phyloP scores from a whole-genome alignment of 768 basidiomycete genomes.

The Termitomyces sp. region DNA sequence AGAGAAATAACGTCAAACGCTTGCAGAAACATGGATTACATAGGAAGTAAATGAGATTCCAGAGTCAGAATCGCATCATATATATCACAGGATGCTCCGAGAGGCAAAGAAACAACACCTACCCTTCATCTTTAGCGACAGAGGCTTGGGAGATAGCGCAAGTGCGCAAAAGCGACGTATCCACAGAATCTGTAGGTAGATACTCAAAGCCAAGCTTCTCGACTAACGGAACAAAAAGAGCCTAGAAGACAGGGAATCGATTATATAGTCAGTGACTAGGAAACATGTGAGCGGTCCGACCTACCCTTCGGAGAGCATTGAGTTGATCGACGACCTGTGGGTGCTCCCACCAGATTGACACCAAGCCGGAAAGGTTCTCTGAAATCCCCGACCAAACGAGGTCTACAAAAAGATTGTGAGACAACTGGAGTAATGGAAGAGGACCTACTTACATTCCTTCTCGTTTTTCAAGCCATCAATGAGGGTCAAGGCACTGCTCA shows the following conservation, averaged over 20 bases:
- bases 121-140: conserved; percentile 19
- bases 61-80: neutral
- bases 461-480: conserved; percentile 67
- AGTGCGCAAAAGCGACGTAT: conserved; percentile 68
- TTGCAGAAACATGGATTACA: neutral
- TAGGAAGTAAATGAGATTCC: neutral
- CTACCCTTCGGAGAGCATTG: conserved; percentile 55
- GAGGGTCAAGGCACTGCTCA: conserved; percentile 74
- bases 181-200: conserved; percentile 56
- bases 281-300: conserved; percentile 14
- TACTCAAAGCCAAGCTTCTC: conserved; percentile 78
- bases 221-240: conserved; percentile 70
- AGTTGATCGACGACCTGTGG: conserved; percentile 44
- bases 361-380: conserved; percentile 46
- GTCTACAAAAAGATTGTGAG: conserved; percentile 33
- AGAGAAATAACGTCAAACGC: neutral
- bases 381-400: conserved; percentile 77
- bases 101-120: conserved; percentile 7
- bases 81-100: neutral
- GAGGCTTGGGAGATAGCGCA: conserved; percentile 56
- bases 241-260: conserved; percentile 27
- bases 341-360: conserved; percentile 83
- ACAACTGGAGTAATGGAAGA: neutral
- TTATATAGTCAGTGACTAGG: neutral
- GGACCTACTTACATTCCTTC: conserved; percentile 57